Percentiles rank a stretch among this genome's conserved stretches.
phyloP scores from a whole-genome alignment of 345 rosid genomes.

The Syzygium oleosum region DNA sequence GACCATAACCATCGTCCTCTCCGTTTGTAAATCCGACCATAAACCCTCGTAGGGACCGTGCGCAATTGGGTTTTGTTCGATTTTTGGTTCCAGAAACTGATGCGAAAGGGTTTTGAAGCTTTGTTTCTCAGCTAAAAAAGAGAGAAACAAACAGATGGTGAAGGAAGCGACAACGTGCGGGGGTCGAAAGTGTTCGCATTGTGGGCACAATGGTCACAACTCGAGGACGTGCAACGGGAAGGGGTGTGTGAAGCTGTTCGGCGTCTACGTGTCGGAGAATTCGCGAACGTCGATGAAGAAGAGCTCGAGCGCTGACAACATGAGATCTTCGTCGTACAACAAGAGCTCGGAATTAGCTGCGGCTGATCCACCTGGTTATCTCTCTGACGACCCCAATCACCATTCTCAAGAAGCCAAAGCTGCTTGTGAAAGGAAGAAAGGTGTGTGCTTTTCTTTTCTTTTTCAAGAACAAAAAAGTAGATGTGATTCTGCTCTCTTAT shows the following conservation, averaged over 20 bases:
- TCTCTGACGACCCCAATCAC: conserved; percentile 31
- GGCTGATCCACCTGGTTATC: conserved; percentile 12
- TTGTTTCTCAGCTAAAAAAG: neutral
- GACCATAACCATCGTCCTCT: neutral
- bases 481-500: neutral
- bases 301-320: conserved; percentile 13
- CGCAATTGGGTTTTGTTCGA: neutral
- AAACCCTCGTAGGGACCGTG: neutral
- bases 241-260: neutral
- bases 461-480: neutral
- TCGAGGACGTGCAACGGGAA: conserved; percentile 37
- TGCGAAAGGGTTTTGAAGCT: neutral
- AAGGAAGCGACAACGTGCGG: neutral
- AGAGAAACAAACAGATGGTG: neutral
- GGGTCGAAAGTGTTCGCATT: conserved; percentile 62
- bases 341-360: neutral
- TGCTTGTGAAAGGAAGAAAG: conserved; percentile 30
- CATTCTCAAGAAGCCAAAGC: neutral
- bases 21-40: neutral
- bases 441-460: conserved; percentile 1
- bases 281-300: conserved; percentile 6
- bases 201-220: conserved; percentile 53
- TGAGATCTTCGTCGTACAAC: neutral
- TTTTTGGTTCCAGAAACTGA: neutral
- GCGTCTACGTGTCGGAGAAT: neutral